phyloP scores from a whole-genome alignment of 2,329 filamentous ascomycete species.

The Huntiella bhutanensis region DNA sequence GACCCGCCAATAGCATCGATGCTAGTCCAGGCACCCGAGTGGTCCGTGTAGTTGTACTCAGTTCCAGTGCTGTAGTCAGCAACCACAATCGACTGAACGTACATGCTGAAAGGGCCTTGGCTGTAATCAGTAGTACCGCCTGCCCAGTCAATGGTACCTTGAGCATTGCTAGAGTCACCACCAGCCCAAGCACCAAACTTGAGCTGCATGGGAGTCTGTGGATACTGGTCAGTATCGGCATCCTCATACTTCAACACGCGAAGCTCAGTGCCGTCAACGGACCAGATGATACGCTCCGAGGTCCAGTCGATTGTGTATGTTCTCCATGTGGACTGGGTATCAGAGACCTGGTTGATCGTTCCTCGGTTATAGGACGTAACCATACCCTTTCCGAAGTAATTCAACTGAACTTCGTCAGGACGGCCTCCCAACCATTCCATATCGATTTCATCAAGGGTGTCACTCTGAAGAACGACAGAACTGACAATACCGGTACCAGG shows the following conservation, averaged over 20 bases:
- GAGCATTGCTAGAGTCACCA: conserved; percentile 60
- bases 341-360: conserved; percentile 49
- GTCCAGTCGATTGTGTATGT: conserved; percentile 93
- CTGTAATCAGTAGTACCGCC: conserved; percentile 70
- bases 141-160: conserved; percentile 80
- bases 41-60: conserved; percentile 65
- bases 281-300: conserved; percentile 65
- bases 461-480: conserved; percentile 77
- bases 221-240: conserved; percentile 59
- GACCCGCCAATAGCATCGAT: conserved; percentile 65
- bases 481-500: conserved; percentile 85
- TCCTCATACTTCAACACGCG: conserved; percentile 53
- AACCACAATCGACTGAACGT: conserved; percentile 54
- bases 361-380: conserved; percentile 69
- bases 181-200: conserved; percentile 87
- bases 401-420: conserved; percentile 65
- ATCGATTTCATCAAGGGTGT: conserved; percentile 88
- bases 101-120: conserved; percentile 71
- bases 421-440: conserved; percentile 86
- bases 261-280: conserved; percentile 58
- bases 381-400: conserved; percentile 84
- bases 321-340: conserved; percentile 58
- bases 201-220: conserved; percentile 88
- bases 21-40: conserved; percentile 58
- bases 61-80: conserved; percentile 87